Base-by-base conservation (phyloP, 2,329 filamentous ascomycete species). In the Apiospora arundinis region DNA sequence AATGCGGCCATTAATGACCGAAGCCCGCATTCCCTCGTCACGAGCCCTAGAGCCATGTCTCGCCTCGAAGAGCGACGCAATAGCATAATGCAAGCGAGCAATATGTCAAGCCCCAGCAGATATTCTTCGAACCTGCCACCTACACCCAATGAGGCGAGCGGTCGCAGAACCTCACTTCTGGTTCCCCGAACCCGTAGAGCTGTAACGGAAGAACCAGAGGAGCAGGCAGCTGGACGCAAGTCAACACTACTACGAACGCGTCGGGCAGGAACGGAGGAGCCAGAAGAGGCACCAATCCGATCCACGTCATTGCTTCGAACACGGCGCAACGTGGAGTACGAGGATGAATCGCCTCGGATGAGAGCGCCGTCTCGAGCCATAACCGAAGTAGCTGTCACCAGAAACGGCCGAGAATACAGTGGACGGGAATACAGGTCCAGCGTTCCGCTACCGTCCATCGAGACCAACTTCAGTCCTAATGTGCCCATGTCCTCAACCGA, bases 321-420 rank as follows among this genome's bases (percentile, higher is more conserved):
- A 1, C 67, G 67, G 7, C 67, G 67, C 11, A 67, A 28, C 42
- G 84, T 84, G 18, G 83, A 86, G 44, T 83, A 88, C 1, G 85
- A 87, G 14, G 86, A 88, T 1, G 85, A 87, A 6, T 46, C 66
- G 25, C 72, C 77, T n/a, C 82, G 84, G 44, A 85, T 87, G 73
- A 85, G 87, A n/a, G 84, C 86, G 2, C 88, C 89, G 0, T 91
- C 90, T 4, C 84, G 90, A 32, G 89, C 89, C 4, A 81, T 83
- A 46, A 91, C 89, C 0, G 90, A 92, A 72, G 83, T 86, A 69
- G 85, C 82, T 40, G 76, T 80, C 74, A 72, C 82, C 75, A 73
- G 76, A 71, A 76, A 73, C 69, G 78, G 80, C 5, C 82, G 85
- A 60, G 85, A 87, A 44, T 84, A 82, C 75, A 77, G 73, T 70